Evolutionary conservation across 202 grass and related monocot species (phyloP).

Genomic region (Hordeum pubiflorum): DNA sequence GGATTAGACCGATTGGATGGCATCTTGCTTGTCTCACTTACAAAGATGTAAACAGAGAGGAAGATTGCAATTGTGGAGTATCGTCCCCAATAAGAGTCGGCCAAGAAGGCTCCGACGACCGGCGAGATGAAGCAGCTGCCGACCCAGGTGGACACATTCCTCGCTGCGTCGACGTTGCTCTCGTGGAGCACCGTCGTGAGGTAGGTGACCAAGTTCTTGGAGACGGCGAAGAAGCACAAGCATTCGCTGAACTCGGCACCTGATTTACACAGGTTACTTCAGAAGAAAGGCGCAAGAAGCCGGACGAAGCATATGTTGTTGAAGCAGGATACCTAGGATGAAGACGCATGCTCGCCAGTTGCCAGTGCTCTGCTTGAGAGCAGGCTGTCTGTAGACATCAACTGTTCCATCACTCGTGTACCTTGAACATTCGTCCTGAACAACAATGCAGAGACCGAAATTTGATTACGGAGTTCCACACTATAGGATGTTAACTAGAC

Average conservation of each 20-base stretch:
- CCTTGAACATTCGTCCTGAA: neutral
- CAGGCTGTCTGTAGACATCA: neutral
- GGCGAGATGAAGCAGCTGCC: neutral
- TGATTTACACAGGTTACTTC: neutral
- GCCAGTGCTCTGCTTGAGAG: neutral
- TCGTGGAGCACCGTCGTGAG: constrained; percentile 1
- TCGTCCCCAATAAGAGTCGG: neutral
- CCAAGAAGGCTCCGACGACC: neutral
- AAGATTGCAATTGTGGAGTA: neutral
- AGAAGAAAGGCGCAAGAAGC: no score
- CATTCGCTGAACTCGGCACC: neutral
- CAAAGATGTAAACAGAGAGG: neutral
- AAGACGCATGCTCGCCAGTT: neutral
- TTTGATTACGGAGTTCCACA: no score
- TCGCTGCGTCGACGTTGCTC: neutral
- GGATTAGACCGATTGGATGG: neutral
- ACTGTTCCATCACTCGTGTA: neutral
- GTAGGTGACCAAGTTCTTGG: neutral
- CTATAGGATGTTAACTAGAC: no score
- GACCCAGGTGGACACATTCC: neutral
- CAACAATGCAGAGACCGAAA: neutral
- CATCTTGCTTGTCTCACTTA: neutral
- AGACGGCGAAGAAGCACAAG: neutral
- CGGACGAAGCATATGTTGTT: no score
- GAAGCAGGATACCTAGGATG: neutral